phyloP scores from a whole-genome alignment of 2,329 filamentous ascomycete species.

The Huntiella decipiens region DNA sequence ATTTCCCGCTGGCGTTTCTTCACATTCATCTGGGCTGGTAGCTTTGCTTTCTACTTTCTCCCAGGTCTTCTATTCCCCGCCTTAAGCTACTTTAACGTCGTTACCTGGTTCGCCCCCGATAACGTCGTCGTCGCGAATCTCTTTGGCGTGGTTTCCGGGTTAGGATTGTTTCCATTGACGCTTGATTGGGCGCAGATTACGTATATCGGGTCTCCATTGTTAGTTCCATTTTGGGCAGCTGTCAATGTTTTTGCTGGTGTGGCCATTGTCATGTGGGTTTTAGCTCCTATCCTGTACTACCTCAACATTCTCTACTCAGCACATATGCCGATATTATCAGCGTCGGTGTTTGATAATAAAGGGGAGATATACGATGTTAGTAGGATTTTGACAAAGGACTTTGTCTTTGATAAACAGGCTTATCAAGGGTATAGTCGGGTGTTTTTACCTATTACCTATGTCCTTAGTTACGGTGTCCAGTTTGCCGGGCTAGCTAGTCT shows the following conservation, averaged over 20 bases:
- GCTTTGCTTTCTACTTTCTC: constrained; percentile 69
- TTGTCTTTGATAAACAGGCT: constrained; percentile 56
- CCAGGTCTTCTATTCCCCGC: constrained; percentile 68
- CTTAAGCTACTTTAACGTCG: constrained; percentile 71
- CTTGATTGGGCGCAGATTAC: constrained; percentile 89
- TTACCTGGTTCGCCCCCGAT: constrained; percentile 76
- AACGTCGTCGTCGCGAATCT: constrained; percentile 75
- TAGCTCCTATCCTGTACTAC: constrained; percentile 67
- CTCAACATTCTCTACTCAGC: constrained; percentile 60
- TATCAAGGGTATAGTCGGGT: constrained; percentile 70
- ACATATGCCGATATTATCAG: constrained; percentile 73
- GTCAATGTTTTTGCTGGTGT: constrained; percentile 69
- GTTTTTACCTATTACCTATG: constrained; percentile 73
- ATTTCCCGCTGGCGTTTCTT: constrained; percentile 77
- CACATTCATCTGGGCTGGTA: constrained; percentile 47
- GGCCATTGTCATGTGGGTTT: constrained; percentile 67
- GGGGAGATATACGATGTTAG: constrained; percentile 65
- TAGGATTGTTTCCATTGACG: constrained; percentile 68
- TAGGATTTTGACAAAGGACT: constrained; percentile 59
- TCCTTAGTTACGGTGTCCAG: constrained; percentile 69
- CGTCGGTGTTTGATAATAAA: constrained; percentile 70
- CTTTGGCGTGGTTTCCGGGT: constrained; percentile 68
- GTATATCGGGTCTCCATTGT: constrained; percentile 65
- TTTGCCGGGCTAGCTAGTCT: constrained; percentile 67
- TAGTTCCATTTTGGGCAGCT: constrained; percentile 73